Conservation (phyloP, 805 yeast species). For the Wickerhamomyces subpelliculosus region DNA sequence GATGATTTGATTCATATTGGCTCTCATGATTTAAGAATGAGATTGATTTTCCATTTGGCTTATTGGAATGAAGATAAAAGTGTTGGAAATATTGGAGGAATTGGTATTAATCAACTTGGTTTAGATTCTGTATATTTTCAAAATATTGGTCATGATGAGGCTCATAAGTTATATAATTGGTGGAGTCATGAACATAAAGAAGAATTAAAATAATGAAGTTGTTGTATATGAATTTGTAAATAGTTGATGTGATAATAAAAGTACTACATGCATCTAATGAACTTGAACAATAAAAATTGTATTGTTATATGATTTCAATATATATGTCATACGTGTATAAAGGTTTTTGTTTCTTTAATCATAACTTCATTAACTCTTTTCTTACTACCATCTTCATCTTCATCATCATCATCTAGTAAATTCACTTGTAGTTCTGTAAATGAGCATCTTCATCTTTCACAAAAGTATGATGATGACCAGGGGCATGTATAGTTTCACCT, state of each 20-base stretch:
- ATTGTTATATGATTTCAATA: too few relatives aligned
- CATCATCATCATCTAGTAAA: neutral
- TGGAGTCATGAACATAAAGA: conserved; percentile 5
- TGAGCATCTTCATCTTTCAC: conserved; percentile 41
- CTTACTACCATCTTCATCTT: neutral
- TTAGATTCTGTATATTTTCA: conserved; percentile 4
- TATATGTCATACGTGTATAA: too few relatives aligned
- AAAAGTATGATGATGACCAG: conserved; percentile 45
- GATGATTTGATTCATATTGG: conserved; percentile 28
- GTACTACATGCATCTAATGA: neutral
- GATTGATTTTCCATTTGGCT: conserved; percentile 33
- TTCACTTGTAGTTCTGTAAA: conserved; percentile 34
- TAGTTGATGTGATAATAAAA: neutral
- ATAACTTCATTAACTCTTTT: too few relatives aligned
- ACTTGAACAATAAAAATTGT: neutral
- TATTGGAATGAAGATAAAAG: conserved; percentile 30
- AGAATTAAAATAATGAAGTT: too few relatives aligned
- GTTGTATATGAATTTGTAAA: neutral
- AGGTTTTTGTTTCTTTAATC: too few relatives aligned
- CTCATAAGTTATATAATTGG: conserved; percentile 11
- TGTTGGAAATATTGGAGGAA: conserved; percentile 25
- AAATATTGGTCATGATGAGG: conserved; percentile 5
- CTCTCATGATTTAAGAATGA: conserved; percentile 27
- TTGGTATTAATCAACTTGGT: conserved; percentile 22
- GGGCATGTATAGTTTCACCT: conserved; percentile 33